Base-by-base conservation (phyloP, 768 basidiomycete species). In the Crepidotus variabilis region DNA sequence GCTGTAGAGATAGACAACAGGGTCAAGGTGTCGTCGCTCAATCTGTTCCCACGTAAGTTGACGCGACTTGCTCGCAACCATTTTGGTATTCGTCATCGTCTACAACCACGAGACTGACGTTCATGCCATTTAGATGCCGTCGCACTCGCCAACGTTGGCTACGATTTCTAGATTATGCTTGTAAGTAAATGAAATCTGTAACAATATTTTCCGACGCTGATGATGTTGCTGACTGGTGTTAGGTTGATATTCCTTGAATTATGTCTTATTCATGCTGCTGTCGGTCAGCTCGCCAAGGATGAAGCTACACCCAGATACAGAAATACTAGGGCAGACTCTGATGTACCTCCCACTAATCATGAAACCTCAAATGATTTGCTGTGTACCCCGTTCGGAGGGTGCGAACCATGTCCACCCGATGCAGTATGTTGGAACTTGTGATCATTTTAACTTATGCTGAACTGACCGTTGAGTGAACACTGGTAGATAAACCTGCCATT, bases 401-500 rank as follows among this genome's bases (percentile, higher is more conserved):
- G 67, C 50, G 64, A 68, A 52, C 67, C 65, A 63, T 90, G 88
- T 71, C 87, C 88, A 21, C 67, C 75, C 8, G 82, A 83, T 57
- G 73, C 79, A 16, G 87, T 89, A 63, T 52, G 82, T 75, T n/a
- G 43, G 36, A 43, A 43, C 14, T 16, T 54, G 60, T 47, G 33
- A 33, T 24, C 6, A 4, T 32, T 57, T 33, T n/a, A 50, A 50
- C n/a, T 22, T 21, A 43, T n/a, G 13, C 36, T 23, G 36, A 47
- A 52, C 39, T 52, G 55, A 47, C 48, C 23, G 36, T 35, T 60
- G 32, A 16, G 32, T 23, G 55, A 39, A 22, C 49, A 52, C 47
- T 28, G 28, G 4, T 54, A 95, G 93, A 75, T 91, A 33, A 75
- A 86, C 63, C 84, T 94, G 74, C 94, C 94, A 1, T 96, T 90